Base-by-base conservation (phyloP, 352 stramenopile species). In the Phytophthora megakarya region DNA sequence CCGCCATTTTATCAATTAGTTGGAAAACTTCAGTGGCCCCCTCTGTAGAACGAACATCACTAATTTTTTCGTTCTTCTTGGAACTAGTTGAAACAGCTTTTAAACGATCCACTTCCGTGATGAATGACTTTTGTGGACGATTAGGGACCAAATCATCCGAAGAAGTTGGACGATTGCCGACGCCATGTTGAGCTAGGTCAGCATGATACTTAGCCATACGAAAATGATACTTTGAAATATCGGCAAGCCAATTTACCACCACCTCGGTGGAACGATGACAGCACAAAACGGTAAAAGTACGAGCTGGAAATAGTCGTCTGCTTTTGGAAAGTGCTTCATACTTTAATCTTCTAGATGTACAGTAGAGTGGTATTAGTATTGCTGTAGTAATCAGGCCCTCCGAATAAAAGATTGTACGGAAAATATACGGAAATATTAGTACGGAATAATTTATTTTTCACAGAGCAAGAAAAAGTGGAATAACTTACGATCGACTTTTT, bases 1-100 rank as follows among this genome's bases (percentile, higher is more conserved):
- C 74, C 3, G 67, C 56, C 25, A 86, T 66, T 42, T 63, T 73
- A 48, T 88, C 79, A n/a, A 88, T 75, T 4, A 84, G 60, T 13
- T 70, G 64, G 30, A 86, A 86, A 2, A 88, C 72, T 30, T 86
- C 72, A 2, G 70, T 42, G 5, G 72, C 63, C 2, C 65, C 78
- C 5, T 64, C 69, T 3, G 42, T 37, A 35, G 65, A 44, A 28
- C 65, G 59, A 49, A 50, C 1, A 23, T 58, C 46, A 13, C 32
- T 39, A 25, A 15, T 35, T 45, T 49, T 61, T 30, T 65, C 40
- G 19, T 15, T 49, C 16, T 46, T 66, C 15, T 4, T 33, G 23
- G 15, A 3, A 39, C 28, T 55, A 47, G 40, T 3, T 42, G 43
- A 54, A 22, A 44, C 3, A 16, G 26, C 13, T 42, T 48, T 30